These are phyloP conservation scores for Cucumis sativus DNA, from an alignment of 306 rosid genomes.

Conservation along the genomic window DNA sequence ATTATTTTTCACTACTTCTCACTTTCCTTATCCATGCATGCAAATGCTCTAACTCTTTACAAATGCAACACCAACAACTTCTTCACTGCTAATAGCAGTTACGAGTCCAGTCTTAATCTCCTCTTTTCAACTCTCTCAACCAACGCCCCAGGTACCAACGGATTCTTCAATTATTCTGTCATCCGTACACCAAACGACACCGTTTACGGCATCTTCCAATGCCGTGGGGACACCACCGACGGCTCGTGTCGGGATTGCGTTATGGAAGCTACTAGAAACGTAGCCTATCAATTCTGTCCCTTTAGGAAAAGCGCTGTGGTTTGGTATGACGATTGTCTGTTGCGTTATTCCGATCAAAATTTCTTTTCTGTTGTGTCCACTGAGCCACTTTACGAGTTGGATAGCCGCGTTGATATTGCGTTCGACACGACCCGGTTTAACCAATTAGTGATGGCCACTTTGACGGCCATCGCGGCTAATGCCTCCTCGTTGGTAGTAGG, in stretches of 20 bases:
- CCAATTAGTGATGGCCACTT: background rate
- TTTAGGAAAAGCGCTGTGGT: background rate
- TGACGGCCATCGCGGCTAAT: background rate
- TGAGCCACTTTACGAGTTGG: background rate
- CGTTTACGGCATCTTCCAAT: constrained; percentile 12
- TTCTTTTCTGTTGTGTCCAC: background rate
- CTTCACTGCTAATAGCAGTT: constrained; percentile 28
- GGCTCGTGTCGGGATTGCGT: constrained; percentile 7
- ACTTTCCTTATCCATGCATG: background rate
- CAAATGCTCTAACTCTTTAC: background rate
- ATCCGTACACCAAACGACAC: background rate
- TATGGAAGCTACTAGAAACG: background rate
- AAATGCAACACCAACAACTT: constrained; percentile 4
- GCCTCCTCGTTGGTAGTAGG: background rate
- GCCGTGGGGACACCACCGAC: constrained; percentile 16
- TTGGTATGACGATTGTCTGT: constrained; percentile 17
- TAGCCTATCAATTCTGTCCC: background rate
- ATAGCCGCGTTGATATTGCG: background rate
- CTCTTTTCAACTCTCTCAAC: constrained; percentile 36
- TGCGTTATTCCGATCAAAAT: constrained; percentile 10
- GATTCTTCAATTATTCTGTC: constrained; percentile 9
- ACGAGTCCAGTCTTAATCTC: constrained; percentile 18
- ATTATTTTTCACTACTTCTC: background rate
- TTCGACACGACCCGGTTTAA: background rate
- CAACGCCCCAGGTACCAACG: constrained; percentile 17